Percentiles rank a stretch among this genome's conserved stretches.
Evolutionary conservation across 345 rosid species (phyloP).

Genomic region (Camelina neglecta): DNA sequence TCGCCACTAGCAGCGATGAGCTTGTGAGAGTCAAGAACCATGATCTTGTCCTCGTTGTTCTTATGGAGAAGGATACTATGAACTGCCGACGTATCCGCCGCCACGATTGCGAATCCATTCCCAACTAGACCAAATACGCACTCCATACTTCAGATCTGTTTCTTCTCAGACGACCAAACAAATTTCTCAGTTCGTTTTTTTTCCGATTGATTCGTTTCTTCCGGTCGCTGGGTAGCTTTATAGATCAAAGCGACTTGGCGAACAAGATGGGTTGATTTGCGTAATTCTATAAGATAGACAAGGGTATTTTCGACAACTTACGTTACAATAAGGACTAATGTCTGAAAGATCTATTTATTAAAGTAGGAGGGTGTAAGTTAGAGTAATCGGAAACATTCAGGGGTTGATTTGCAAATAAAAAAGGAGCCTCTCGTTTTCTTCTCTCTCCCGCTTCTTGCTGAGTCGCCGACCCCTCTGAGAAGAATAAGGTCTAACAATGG

Average conservation of each 20-base stretch:
- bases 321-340: not conserved
- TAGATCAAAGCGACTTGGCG: constrained; percentile 45
- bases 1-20: constrained; percentile 97
- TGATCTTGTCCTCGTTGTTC: constrained; percentile 95
- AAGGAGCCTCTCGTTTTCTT: constrained; percentile 36
- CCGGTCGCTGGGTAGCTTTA: constrained; percentile 14
- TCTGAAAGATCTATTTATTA: not conserved
- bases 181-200: constrained; percentile 1
- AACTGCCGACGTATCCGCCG: constrained; percentile 90
- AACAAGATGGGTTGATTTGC: constrained; percentile 43
- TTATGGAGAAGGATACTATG: constrained; percentile 93
- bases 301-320: constrained; percentile 13
- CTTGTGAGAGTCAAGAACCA: constrained; percentile 93
- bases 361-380: constrained; percentile 8
- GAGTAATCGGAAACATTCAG: accelerated
- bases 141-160: constrained; percentile 69
- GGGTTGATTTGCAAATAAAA: constrained; percentile 8
- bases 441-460: constrained; percentile 45
- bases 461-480: constrained; percentile 46
- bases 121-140: constrained; percentile 96
- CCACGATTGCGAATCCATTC: constrained; percentile 78
- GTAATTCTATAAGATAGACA: not conserved
- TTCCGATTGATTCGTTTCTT: not conserved
- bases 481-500: constrained; percentile 45
- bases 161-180: not conserved